These are phyloP conservation scores for Chrysoporthe austroafricana DNA, from an alignment of 2,329 filamentous ascomycete genomes.

Conservation along the genomic window DNA sequence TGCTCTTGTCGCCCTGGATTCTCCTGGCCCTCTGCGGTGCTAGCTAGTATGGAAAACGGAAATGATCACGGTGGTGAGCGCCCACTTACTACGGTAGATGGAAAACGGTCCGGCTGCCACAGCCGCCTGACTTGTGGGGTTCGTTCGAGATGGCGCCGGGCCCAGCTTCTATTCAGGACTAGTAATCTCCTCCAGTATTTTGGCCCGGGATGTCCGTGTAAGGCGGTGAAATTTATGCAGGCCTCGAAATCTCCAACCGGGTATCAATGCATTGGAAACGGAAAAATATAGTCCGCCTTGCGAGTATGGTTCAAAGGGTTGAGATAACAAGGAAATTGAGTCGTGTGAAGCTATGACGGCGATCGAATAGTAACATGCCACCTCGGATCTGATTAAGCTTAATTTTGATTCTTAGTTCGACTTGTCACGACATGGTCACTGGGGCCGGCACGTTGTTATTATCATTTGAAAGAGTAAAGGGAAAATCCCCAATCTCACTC, in stretches of 20 bases:
- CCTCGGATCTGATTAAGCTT: not conserved
- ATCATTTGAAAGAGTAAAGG: not conserved
- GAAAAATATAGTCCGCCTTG: not conserved
- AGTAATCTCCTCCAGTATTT: slow-evolving; percentile 2
- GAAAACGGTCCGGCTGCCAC: not conserved
- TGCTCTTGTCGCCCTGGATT: not conserved
- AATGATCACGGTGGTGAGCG: not conserved
- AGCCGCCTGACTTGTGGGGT: not conserved
- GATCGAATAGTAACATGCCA: not conserved
- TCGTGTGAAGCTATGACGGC: not conserved
- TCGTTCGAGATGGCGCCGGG: not conserved
- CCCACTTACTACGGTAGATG: not conserved
- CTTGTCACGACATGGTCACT: not conserved
- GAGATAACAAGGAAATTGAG: not conserved
- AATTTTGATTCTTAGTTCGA: not conserved
- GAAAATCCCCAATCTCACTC: not conserved
- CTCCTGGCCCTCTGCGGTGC: not conserved
- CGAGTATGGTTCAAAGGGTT: not conserved
- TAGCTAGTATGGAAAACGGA: not conserved
- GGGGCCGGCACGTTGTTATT: no score
- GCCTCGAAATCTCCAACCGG: not conserved
- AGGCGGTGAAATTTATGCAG: not conserved
- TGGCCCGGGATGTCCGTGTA: not conserved
- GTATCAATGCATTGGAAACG: not conserved
- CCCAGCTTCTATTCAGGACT: slow-evolving; percentile 1